Percentiles rank a stretch among this genome's conserved stretches.
phyloP scores from a whole-genome alignment of 2,329 filamentous ascomycete genomes.

The Trichoderma arundinaceum region DNA sequence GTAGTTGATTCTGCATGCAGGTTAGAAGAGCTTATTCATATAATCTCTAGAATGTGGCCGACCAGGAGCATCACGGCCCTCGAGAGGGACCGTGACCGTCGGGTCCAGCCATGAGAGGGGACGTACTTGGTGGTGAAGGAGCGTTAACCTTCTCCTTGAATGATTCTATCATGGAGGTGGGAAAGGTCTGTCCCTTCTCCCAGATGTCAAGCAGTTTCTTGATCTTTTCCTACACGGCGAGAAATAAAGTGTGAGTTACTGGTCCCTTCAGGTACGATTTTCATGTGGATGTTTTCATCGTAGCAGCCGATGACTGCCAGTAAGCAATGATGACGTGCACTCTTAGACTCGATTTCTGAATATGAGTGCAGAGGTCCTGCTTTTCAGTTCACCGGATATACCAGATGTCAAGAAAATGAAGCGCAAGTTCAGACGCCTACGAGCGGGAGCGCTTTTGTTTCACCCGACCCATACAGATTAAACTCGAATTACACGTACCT shows the following conservation, averaged over 20 bases:
- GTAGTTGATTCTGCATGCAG: conserved; percentile 70
- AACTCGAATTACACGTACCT: conserved; percentile 70
- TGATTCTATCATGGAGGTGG: conserved; percentile 73
- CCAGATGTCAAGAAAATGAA: conserved; percentile 23
- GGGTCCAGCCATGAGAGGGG: conserved; percentile 19
- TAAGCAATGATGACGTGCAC: conserved; percentile 36
- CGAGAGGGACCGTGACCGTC: background rate
- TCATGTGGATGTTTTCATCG: conserved; percentile 27
- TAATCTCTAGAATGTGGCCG: background rate
- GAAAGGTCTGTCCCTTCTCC: conserved; percentile 95
- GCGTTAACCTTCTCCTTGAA: conserved; percentile 82
- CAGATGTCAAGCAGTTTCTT: conserved; percentile 93
- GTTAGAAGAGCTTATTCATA: conserved; percentile 46
- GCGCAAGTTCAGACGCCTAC: conserved; percentile 29
- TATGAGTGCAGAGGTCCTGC: conserved; percentile 17
- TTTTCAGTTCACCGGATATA: conserved; percentile 8
- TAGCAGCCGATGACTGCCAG: conserved; percentile 35
- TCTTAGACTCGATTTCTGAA: conserved; percentile 12
- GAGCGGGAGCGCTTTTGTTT: conserved; percentile 27
- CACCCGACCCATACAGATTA: conserved; percentile 28
- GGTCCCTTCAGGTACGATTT: conserved; percentile 36
- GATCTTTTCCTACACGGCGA: conserved; percentile 83
- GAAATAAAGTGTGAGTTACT: conserved; percentile 50
- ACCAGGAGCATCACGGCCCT: background rate
- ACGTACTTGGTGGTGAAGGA: conserved; percentile 68